Percentiles rank a stretch among this genome's conserved stretches.
Evolutionary conservation across 768 basidiomycete species (phyloP).

Genomic region (Panaeolus cyanescens): DNA sequence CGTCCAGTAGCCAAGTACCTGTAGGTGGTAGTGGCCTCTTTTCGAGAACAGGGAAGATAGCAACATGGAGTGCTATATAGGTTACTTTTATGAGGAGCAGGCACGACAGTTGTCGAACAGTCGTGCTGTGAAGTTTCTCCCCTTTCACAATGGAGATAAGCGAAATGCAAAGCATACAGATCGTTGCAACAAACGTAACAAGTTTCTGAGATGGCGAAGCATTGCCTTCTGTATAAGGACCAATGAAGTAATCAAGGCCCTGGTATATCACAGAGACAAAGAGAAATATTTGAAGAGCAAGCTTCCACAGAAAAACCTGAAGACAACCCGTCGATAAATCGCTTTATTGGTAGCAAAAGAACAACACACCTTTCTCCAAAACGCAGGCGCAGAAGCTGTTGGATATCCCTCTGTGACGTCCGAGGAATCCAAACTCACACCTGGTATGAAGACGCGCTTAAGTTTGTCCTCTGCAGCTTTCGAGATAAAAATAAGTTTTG

Average conservation of each 20-base stretch:
- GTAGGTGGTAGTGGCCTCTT: background rate
- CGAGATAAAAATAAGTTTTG: background rate
- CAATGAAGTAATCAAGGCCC: background rate
- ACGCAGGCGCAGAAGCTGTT: slow-evolving; percentile 5
- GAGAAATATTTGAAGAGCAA: background rate
- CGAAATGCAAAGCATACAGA: background rate
- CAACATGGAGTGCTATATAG: background rate
- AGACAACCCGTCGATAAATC: background rate
- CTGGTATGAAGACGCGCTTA: background rate
- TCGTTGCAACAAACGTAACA: background rate
- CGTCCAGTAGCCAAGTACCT: background rate
- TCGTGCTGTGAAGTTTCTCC: background rate
- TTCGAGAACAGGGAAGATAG: slow-evolving; percentile 4
- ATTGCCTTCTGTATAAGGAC: background rate
- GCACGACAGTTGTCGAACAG: background rate
- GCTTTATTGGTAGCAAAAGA: background rate
- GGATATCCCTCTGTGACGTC: slow-evolving; percentile 16
- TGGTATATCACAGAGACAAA: background rate
- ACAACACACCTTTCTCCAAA: slow-evolving; percentile 15
- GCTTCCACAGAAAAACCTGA: slow-evolving; percentile 8
- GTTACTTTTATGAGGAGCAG: background rate
- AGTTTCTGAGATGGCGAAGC: background rate
- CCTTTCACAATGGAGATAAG: background rate
- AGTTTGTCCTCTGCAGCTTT: background rate
- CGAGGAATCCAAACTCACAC: slow-evolving; percentile 6